phyloP scores from a whole-genome alignment of 1,284 basidiomycete species.

The Singerocomus rubriflavus region DNA sequence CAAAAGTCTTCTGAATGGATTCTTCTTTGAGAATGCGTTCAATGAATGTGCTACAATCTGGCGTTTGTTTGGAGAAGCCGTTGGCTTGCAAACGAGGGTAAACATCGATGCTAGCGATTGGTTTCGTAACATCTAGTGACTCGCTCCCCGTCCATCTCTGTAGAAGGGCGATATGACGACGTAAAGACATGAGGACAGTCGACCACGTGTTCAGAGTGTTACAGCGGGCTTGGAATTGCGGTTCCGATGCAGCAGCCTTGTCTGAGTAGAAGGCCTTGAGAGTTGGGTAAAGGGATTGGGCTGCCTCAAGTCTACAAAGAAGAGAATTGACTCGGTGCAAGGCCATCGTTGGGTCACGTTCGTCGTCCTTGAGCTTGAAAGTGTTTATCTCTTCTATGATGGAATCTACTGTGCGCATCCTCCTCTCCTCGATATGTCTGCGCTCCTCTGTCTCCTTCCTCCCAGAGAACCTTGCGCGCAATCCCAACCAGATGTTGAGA shows the following conservation, averaged over 20 bases:
- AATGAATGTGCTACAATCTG: constrained; percentile 78
- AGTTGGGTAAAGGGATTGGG: constrained; percentile 85
- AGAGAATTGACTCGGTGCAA: constrained; percentile 71
- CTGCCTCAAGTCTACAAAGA: constrained; percentile 79
- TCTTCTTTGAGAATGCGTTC: constrained; percentile 97
- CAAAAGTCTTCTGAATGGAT: constrained; percentile 90
- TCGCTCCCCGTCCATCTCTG: constrained; percentile 92
- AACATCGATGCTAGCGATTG: constrained; percentile 59
- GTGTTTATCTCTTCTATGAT: constrained; percentile 81
- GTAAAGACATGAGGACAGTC: constrained; percentile 75
- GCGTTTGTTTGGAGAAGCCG: constrained; percentile 39
- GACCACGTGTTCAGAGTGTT: constrained; percentile 91
- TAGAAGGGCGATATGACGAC: constrained; percentile 74
- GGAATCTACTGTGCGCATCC: constrained; percentile 75
- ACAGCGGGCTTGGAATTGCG: constrained; percentile 71
- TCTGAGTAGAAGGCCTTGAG: constrained; percentile 78
- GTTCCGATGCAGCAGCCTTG: constrained; percentile 67
- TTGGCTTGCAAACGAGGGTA: constrained; percentile 27
- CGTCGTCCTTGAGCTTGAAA: constrained; percentile 56
- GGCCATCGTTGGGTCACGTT: constrained; percentile 48
- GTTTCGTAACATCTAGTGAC: constrained; percentile 82
- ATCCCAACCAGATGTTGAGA: constrained; percentile 83
- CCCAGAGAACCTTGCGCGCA: constrained; percentile 84
- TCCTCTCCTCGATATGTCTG: constrained; percentile 76
- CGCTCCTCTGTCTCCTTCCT: constrained; percentile 82